Evolutionary conservation across 495 filamentous ascomycete genomes (phyloP).

Genomic region (Penicillium subrubescens): DNA sequence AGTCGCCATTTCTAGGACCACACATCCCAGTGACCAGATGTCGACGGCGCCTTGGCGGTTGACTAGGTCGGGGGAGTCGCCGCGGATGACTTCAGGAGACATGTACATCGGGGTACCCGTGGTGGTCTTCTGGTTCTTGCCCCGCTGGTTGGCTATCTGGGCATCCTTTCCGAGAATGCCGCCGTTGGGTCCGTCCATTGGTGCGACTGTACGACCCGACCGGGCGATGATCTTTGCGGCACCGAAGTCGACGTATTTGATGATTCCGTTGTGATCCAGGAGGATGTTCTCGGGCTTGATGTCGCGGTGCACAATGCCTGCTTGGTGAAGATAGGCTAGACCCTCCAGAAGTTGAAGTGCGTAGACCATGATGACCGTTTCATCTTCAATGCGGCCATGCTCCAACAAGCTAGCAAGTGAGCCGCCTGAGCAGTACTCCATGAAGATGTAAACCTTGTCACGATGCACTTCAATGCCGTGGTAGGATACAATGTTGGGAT

Average conservation of each 20-base stretch:
- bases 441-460: conserved; percentile 99
- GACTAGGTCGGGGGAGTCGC: conserved; percentile 56
- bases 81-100: conserved; percentile 98
- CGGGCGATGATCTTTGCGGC: conserved; percentile 96
- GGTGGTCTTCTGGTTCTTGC: conserved; percentile 84
- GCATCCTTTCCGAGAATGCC: conserved; percentile 36
- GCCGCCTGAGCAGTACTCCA: conserved; percentile 97
- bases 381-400: conserved; percentile 95
- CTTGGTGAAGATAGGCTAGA: conserved; percentile 90
- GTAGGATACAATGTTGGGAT: conserved; percentile 97
- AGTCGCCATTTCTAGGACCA: conserved; percentile 96
- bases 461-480: conserved; percentile 97
- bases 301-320: conserved; percentile 89
- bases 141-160: conserved; percentile 33
- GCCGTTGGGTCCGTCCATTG: conserved; percentile 54
- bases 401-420: conserved; percentile 89
- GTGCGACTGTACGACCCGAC: conserved; percentile 83
- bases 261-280: conserved; percentile 95
- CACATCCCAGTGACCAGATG: conserved; percentile 96
- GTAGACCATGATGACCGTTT: conserved; percentile 97
- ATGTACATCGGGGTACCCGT: conserved; percentile 99
- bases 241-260: conserved; percentile 99
- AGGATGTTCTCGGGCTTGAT: conserved; percentile 99
- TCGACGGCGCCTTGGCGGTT: conserved; percentile 87
- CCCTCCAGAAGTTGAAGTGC: conserved; percentile 94